A percentile compares a stretch with the other conserved stretches of the same genome.
Evolutionary conservation across 2,329 filamentous ascomycete genomes (phyloP).

Genomic region (Stagonosporopsis tanaceti): DNA sequence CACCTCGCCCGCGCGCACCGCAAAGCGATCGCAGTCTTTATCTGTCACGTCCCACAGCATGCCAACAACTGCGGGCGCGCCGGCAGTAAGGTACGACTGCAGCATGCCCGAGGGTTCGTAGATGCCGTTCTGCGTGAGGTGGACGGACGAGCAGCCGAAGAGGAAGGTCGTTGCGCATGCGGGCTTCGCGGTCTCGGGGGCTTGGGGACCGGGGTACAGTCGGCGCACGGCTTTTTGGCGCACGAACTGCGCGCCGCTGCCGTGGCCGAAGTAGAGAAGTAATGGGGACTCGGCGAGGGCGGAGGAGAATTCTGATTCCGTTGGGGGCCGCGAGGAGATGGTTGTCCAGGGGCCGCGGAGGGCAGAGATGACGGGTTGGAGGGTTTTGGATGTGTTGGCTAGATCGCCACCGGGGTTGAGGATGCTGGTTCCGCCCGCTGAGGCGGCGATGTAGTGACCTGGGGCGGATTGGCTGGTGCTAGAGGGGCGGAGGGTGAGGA

Average conservation of each 20-base stretch:
- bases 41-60: slow-evolving; percentile 99
- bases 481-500: slow-evolving; percentile 63
- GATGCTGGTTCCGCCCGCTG: slow-evolving; percentile 73
- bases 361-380: slow-evolving; percentile 70
- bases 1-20: slow-evolving; percentile 77
- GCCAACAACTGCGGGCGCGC: slow-evolving; percentile 80
- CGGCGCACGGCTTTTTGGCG: slow-evolving; percentile 82
- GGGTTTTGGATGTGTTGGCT: slow-evolving; percentile 77
- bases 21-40: slow-evolving; percentile 94
- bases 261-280: slow-evolving; percentile 94
- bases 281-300: slow-evolving; percentile 73
- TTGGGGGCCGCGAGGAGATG: slow-evolving; percentile 73
- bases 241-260: slow-evolving; percentile 93
- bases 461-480: slow-evolving; percentile 23
- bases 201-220: slow-evolving; percentile 63
- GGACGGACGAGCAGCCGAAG: slow-evolving; percentile 92
- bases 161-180: slow-evolving; percentile 81
- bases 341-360: slow-evolving; percentile 67
- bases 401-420: slow-evolving; percentile 90
- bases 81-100: slow-evolving; percentile 90
- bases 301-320: slow-evolving; percentile 77
- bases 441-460: slow-evolving; percentile 59
- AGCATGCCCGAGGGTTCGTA: slow-evolving; percentile 93
- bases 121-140: slow-evolving; percentile 75
- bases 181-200: slow-evolving; percentile 23